Percentiles rank a stretch among this genome's conserved stretches.
phyloP scores from a whole-genome alignment of 2,329 filamentous ascomycete species.

The Phaeoacremonium minimum region DNA sequence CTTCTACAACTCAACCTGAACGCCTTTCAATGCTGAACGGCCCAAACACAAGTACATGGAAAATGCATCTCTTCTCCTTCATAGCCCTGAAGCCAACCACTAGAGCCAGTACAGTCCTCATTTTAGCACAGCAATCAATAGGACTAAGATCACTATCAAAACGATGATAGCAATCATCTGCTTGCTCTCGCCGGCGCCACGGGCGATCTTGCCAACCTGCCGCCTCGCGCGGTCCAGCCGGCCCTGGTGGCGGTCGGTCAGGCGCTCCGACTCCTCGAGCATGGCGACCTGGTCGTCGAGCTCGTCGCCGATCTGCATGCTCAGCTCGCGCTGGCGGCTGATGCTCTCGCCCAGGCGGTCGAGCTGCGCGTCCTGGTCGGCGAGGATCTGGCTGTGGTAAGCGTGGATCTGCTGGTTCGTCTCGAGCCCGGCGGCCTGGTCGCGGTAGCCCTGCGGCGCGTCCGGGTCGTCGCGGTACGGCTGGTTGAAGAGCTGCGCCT shows the following conservation, averaged over 20 bases:
- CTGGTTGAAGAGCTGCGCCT: slow-evolving; percentile 45
- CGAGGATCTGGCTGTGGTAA: slow-evolving; percentile 75
- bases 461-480: slow-evolving; percentile 69
- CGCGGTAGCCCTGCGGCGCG: slow-evolving; percentile 51
- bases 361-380: slow-evolving; percentile 92
- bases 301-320: slow-evolving; percentile 95
- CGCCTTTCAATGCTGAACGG: too few species aligned
- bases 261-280: slow-evolving; percentile 82
- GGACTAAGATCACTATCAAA: slow-evolving; percentile 74
- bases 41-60: too few species aligned
- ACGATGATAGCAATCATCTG: slow-evolving; percentile 79
- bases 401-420: slow-evolving; percentile 82
- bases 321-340: slow-evolving; percentile 82
- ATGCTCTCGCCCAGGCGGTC: slow-evolving; percentile 84
- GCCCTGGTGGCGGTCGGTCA: slow-evolving; percentile 75
- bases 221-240: slow-evolving; percentile 72
- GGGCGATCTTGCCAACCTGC: slow-evolving; percentile 66
- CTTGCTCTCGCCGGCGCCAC: slow-evolving; percentile 78
- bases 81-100: too few species aligned
- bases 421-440: slow-evolving; percentile 51
- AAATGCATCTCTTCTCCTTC: too few species aligned
- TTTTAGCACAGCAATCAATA: slow-evolving; percentile 80
- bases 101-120: slow-evolving; percentile 33
- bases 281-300: slow-evolving; percentile 85
- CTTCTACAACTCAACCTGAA: too few species aligned